Conservation (phyloP, 2,329 filamentous ascomycete species). For the Shiraia sp. region DNA sequence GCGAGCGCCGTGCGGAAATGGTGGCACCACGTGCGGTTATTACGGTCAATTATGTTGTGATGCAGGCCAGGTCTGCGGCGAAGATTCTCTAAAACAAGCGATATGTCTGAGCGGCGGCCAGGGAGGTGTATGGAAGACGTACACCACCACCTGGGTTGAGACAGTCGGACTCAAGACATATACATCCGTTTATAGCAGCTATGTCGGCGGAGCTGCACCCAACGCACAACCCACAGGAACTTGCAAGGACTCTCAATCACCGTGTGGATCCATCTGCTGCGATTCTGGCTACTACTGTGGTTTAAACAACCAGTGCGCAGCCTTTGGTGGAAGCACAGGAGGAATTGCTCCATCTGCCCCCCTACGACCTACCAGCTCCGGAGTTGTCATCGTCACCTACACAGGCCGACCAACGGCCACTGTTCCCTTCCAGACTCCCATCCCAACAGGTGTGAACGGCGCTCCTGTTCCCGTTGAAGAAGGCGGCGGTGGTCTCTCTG, state of each 20-base stretch:
- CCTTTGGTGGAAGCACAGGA: conserved; percentile 55
- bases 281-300: conserved; percentile 68
- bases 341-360: conserved; percentile 55
- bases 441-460: conserved; percentile 56
- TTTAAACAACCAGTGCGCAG: conserved; percentile 61
- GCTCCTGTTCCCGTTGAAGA: conserved; percentile 35
- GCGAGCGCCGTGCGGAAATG: conserved; percentile 18
- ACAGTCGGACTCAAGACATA: conserved; percentile 56
- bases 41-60: conserved; percentile 43
- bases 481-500: conserved; percentile 57
- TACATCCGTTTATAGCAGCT: conserved; percentile 58
- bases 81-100: conserved; percentile 41
- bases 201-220: conserved; percentile 24
- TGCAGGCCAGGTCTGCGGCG: conserved; percentile 33
- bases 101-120: conserved; percentile 29
- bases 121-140: conserved; percentile 58
- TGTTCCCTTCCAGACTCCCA: conserved; percentile 55
- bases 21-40: conserved; percentile 36
- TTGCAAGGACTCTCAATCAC: conserved; percentile 58
- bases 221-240: conserved; percentile 17
- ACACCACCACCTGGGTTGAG: conserved; percentile 61
- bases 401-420: conserved; percentile 53
- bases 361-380: conserved; percentile 56
- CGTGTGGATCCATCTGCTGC: conserved; percentile 73
- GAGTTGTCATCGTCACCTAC: conserved; percentile 55